Percentiles rank a stretch among this genome's conserved stretches.
phyloP scores from a whole-genome alignment of 2,329 filamentous ascomycete genomes.

The Ophiocordyceps camponoti-leonardi region DNA sequence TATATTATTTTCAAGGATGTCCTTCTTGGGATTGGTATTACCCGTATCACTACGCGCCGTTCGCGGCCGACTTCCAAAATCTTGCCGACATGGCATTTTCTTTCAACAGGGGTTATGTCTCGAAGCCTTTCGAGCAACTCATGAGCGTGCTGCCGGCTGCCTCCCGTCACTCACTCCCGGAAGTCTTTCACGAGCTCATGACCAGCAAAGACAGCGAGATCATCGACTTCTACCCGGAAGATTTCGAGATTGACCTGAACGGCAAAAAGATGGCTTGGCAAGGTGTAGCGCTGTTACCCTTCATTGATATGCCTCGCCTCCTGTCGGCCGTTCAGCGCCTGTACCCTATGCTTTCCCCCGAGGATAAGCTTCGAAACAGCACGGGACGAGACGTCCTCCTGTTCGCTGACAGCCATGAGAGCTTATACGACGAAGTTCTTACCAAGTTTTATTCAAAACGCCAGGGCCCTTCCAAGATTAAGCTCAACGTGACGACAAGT shows the following conservation, averaged over 20 bases:
- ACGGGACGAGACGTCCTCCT: conserved; percentile 68
- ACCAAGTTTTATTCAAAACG: conserved; percentile 87
- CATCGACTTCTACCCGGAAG: conserved; percentile 92
- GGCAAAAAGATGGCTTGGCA: conserved; percentile 99
- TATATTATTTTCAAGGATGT: conserved; percentile 97
- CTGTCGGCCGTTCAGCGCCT: conserved; percentile 67
- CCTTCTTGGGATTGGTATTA: conserved; percentile 99
- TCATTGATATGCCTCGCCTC: conserved; percentile 84
- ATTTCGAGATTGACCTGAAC: conserved; percentile 86
- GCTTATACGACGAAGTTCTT: conserved; percentile 69
- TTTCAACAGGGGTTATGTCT: conserved; percentile 73
- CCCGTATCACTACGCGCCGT: conserved; percentile 94
- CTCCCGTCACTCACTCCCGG: conserved; percentile 79
- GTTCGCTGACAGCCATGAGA: conserved; percentile 64
- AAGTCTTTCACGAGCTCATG: conserved; percentile 84
- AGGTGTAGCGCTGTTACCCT: conserved; percentile 80
- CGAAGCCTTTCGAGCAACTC: conserved; percentile 86
- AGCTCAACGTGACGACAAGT: conserved; percentile 57
- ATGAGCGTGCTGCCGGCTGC: conserved; percentile 95
- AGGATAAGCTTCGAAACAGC: conserved; percentile 64
- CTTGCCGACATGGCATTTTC: conserved; percentile 61
- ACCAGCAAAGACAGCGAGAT: conserved; percentile 74
- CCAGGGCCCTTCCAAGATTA: conserved; percentile 46
- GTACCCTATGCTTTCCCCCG: conserved; percentile 61
- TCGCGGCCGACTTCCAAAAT: conserved; percentile 84